Conservation (phyloP, 2,329 filamentous ascomycete genomes). For the Fusarium oxysporum region DNA sequence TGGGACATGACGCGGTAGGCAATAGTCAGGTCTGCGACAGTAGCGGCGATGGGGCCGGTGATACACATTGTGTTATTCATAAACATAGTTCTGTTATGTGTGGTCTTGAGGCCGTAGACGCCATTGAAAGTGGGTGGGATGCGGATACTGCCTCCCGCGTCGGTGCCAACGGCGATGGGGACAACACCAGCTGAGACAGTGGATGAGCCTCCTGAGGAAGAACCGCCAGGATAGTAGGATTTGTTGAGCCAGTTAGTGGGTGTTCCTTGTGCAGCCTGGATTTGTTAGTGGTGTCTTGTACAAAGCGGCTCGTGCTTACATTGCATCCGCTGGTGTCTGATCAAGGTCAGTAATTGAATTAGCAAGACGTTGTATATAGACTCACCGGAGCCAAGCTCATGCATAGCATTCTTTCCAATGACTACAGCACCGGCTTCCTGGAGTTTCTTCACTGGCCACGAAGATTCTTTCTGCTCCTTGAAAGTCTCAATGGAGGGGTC, state of each 20-base stretch:
- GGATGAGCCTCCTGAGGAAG: conserved; percentile 81
- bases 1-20: conserved; percentile 85
- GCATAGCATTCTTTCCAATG: conserved; percentile 82
- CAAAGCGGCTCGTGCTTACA: conserved; percentile 47
- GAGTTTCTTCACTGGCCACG: conserved; percentile 78
- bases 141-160: conserved; percentile 81
- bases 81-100: conserved; percentile 74
- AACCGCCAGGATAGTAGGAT: conserved; percentile 83
- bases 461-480: conserved; percentile 65
- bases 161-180: conserved; percentile 80
- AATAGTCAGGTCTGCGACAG: conserved; percentile 80
- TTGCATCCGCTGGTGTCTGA: conserved; percentile 87
- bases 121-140: conserved; percentile 82
- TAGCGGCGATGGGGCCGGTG: conserved; percentile 80
- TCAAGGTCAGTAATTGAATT: conserved; percentile 16
- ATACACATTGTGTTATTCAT: conserved; percentile 69
- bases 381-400: conserved; percentile 77
- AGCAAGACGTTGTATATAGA: conserved; percentile 43
- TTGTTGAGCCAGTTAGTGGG: conserved; percentile 82
- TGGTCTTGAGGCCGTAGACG: conserved; percentile 83
- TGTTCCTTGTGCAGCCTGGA: conserved; percentile 72
- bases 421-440: conserved; percentile 80
- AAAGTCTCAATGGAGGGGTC: conserved; percentile 65
- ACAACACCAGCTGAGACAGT: conserved; percentile 76
- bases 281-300: conserved; percentile 52